These are phyloP conservation scores for Brachypodium distachyon DNA, from an alignment of 202 grass and related monocot species.

Conservation along the genomic window DNA sequence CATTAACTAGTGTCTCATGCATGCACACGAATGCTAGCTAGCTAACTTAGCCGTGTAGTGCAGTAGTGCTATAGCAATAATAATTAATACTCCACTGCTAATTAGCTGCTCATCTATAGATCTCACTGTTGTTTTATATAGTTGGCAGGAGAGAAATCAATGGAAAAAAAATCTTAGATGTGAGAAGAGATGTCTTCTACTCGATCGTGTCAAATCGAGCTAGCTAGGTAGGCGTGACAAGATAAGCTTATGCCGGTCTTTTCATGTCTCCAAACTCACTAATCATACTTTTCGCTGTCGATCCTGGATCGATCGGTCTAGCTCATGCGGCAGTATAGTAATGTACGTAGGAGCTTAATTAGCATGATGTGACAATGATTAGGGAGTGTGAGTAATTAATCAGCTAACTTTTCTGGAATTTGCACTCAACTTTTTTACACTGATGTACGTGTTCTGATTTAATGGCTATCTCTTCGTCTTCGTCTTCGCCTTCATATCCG, in stretches of 20 bases:
- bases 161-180: slow-evolving; percentile 8
- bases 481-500: too few species aligned
- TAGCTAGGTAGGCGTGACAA: not conserved
- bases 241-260: slow-evolving; percentile 11
- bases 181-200: slow-evolving; percentile 13
- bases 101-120: not conserved
- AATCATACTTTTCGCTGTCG: not conserved
- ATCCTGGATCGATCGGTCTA: not conserved
- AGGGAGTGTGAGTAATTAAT: too few species aligned
- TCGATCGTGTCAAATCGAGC: not conserved
- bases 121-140: not conserved
- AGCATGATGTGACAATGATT: not conserved
- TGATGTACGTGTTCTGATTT: too few species aligned
- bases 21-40: not conserved
- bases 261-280: not conserved
- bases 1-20: not conserved
- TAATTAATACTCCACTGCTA: too few species aligned
- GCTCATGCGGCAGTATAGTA: too few species aligned
- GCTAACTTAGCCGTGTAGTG: too few species aligned
- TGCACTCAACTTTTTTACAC: too few species aligned
- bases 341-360: not conserved
- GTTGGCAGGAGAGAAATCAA: not conserved
- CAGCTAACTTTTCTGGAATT: too few species aligned
- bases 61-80: not conserved
- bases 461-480: too few species aligned